These are phyloP conservation scores for Pyrrhoderma noxium DNA, from an alignment of 1,284 basidiomycete species.

Conservation along the genomic window DNA sequence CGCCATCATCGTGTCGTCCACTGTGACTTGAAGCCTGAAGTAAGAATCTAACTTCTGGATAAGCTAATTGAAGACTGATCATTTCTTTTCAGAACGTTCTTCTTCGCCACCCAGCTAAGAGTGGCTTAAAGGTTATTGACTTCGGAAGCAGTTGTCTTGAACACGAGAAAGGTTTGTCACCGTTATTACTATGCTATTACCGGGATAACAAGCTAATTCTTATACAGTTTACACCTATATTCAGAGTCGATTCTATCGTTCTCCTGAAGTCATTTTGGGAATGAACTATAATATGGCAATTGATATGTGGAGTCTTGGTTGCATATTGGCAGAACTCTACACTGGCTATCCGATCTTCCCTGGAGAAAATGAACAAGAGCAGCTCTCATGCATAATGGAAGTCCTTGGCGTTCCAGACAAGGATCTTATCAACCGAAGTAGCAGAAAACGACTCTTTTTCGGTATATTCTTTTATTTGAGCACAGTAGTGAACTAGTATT, in stretches of 20 bases:
- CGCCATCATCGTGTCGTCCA: conserved; percentile 98
- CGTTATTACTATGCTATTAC: too few relatives aligned
- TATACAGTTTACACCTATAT: conserved; percentile 90
- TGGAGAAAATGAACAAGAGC: conserved; percentile 99
- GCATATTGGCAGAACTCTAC: conserved; percentile 94
- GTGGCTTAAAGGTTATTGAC: conserved; percentile 97
- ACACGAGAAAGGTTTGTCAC: conserved; percentile 91
- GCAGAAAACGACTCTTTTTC: conserved; percentile 93
- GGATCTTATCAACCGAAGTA: conserved; percentile 90
- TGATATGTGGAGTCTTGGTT: conserved; percentile 98
- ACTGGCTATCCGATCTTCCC: conserved; percentile 99
- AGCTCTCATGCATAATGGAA: conserved; percentile 99
- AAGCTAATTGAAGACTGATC: background rate
- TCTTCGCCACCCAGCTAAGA: conserved; percentile 90
- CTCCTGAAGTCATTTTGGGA: conserved; percentile 89
- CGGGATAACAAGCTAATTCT: conserved; percentile 13
- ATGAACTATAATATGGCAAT: conserved; percentile 96
- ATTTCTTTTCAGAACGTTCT: conserved; percentile 80
- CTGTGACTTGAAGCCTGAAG: conserved; percentile 98
- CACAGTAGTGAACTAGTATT: conserved; percentile 4
- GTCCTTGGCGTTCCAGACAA: conserved; percentile 94
- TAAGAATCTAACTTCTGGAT: conserved; percentile 27
- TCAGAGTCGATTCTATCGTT: conserved; percentile 94
- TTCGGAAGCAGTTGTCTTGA: conserved; percentile 99
- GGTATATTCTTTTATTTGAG: conserved; percentile 44